Evolutionary conservation across 805 yeast species (phyloP), one percentile per base, ranked within the genome.

Genomic region (Cyberlindnera euphorbiae): DNA sequence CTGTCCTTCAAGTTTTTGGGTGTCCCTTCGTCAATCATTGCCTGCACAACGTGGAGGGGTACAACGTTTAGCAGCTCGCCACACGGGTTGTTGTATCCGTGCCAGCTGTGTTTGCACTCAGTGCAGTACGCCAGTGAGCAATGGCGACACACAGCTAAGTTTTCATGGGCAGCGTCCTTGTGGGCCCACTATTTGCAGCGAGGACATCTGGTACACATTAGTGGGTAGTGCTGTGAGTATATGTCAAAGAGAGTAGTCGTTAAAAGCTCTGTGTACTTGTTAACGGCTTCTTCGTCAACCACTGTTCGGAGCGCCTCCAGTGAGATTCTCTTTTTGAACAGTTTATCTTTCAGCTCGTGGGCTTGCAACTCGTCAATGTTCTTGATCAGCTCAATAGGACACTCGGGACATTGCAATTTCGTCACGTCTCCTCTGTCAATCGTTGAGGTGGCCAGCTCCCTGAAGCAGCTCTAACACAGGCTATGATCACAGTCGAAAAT

Each of bases 51-150:
- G 39, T 59, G 59, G 5, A 49, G 47, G 8, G 45, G 49, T 3
- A 43, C 65, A 49, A 33, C 52, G 41, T 42, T 60, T 41, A 50
- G 49, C 34, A 47, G 58, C 49, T 34, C 52, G 6, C 65, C 63
- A 52, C 85, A 79, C 18, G 50, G 50, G 39, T 69, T 69, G 33
- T 60, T 62, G 12, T 62, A 59, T 1, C 82, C 81, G 54, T 79
- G 85, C 77, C 80, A 78, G 4, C 82, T 72, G 44, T 69, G 77
- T 6, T 64, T 54, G 53, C 85, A 79, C 18, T 63, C 63, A 41
- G 63, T 63, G 47, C 85, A 79, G 44, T 76, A 79, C 1, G 78
- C 77, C 44, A 68, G 63, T 9, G 57, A 53, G 50, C 84, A 79
- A 4, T 51, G 41, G 0, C 64, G 56, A 47, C 85, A 79, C 14